Percentiles rank a stretch among this genome's conserved stretches.
These are phyloP conservation scores for Diaporthe capsici DNA, from an alignment of 2,329 filamentous ascomycete genomes.

Conservation along the genomic window DNA sequence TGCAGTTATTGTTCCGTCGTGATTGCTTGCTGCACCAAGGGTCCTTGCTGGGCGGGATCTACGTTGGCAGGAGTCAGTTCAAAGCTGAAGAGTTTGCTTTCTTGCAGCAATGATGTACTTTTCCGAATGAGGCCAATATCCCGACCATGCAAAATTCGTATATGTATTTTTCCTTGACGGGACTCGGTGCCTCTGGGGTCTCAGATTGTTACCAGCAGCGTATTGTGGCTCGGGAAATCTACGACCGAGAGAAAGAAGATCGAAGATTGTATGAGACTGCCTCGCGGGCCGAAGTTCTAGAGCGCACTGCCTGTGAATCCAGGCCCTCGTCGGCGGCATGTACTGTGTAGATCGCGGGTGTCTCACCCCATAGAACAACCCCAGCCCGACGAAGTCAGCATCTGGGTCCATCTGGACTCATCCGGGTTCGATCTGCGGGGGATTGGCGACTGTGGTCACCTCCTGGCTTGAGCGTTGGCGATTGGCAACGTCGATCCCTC, in stretches of 20 bases:
- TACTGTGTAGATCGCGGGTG: slow-evolving; percentile 11
- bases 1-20: background rate
- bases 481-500: slow-evolving; percentile 19
- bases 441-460: slow-evolving; percentile 11
- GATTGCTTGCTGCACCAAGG: slow-evolving; percentile 26
- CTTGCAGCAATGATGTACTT: background rate
- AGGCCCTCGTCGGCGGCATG: background rate
- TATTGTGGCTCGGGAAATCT: slow-evolving; percentile 22
- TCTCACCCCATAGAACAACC: slow-evolving; percentile 10
- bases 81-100: slow-evolving; percentile 13
- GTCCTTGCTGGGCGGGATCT: slow-evolving; percentile 7
- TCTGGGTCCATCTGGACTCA: slow-evolving; percentile 34
- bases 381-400: background rate
- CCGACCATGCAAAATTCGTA: background rate
- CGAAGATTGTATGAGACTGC: background rate
- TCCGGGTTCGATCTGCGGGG: slow-evolving; percentile 34
- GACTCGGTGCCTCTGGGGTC: background rate
- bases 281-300: slow-evolving; percentile 1
- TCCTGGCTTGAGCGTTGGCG: slow-evolving; percentile 22
- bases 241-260: background rate
- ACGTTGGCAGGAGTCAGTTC: slow-evolving; percentile 15
- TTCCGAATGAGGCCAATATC: slow-evolving; percentile 4
- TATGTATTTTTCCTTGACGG: background rate
- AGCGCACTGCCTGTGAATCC: background rate
- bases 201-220: background rate